These are phyloP conservation scores for Boletus vinaceobasis DNA, from an alignment of 768 basidiomycete genomes.

Conservation along the genomic window DNA sequence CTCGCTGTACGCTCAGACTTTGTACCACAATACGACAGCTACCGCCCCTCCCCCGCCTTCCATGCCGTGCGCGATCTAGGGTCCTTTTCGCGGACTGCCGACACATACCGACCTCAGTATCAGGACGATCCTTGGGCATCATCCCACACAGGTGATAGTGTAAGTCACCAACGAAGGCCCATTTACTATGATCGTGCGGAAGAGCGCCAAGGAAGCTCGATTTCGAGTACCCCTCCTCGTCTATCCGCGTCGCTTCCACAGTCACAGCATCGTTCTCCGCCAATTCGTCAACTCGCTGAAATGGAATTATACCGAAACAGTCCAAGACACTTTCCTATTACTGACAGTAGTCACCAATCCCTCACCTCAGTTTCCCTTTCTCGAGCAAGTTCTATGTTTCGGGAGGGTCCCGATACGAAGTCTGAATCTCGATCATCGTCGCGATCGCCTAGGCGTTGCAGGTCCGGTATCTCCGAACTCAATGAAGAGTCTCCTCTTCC, in stretches of 20 bases:
- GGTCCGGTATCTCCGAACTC: slow-evolving; percentile 28
- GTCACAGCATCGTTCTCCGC: slow-evolving; percentile 22
- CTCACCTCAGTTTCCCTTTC: slow-evolving; percentile 21
- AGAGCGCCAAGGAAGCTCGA: slow-evolving; percentile 28
- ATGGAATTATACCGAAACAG: slow-evolving; percentile 1
- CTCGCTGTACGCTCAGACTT: slow-evolving; percentile 33
- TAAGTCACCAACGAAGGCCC: slow-evolving; percentile 22
- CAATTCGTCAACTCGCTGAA: slow-evolving; percentile 17
- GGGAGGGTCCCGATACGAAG: slow-evolving; percentile 32
- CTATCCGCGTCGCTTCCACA: slow-evolving; percentile 11
- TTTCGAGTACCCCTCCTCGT: slow-evolving; percentile 34
- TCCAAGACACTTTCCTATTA: background rate
- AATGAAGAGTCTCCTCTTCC: slow-evolving; percentile 18
- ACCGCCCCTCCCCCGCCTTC: slow-evolving; percentile 40
- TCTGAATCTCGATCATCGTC: slow-evolving; percentile 46
- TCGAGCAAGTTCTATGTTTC: slow-evolving; percentile 28
- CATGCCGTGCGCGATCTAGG: slow-evolving; percentile 40
- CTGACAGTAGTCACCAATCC: slow-evolving; percentile 15
- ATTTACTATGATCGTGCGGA: slow-evolving; percentile 25
- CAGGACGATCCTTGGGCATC: slow-evolving; percentile 33
- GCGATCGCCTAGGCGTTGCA: slow-evolving; percentile 43
- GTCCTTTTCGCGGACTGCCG: slow-evolving; percentile 34
- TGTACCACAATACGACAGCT: slow-evolving; percentile 42
- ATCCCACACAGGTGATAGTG: slow-evolving; percentile 31
- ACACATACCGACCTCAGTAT: slow-evolving; percentile 54